Evolutionary conservation across 257 asterid genomes (phyloP).

Genomic region (Eucommia ulmoides): DNA sequence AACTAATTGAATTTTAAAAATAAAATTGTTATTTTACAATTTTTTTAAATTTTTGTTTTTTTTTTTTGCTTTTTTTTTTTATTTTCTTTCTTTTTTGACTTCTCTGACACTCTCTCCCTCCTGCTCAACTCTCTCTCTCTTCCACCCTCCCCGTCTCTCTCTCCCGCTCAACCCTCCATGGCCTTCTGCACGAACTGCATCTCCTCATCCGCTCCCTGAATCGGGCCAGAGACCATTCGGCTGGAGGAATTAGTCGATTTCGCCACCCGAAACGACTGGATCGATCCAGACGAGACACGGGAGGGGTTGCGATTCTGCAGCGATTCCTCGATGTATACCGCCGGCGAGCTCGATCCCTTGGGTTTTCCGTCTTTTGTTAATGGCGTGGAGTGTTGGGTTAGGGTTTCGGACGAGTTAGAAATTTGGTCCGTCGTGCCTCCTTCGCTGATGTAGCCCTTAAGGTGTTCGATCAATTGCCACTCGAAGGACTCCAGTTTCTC

Average conservation of each 20-base stretch:
- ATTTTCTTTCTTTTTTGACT: too few species aligned
- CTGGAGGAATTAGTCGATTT: constrained; percentile 11
- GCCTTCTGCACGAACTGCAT: constrained; percentile 27
- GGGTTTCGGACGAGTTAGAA: background rate
- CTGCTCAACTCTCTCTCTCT: too few species aligned
- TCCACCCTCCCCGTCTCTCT: too few species aligned
- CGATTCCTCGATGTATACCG: constrained; percentile 26
- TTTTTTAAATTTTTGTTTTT: too few species aligned
- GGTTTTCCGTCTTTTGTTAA: constrained; percentile 9
- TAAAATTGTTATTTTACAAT: too few species aligned
- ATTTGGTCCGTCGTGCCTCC: constrained; percentile 4
- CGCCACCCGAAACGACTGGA: constrained; percentile 19
- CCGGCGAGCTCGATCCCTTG: constrained; percentile 15
- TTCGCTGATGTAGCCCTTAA: constrained; percentile 38
- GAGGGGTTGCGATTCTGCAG: constrained; percentile 9
- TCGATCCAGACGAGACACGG: constrained; percentile 25
- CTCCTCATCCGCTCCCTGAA: constrained; percentile 25
- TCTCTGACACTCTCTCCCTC: too few species aligned
- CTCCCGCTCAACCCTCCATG: too few species aligned
- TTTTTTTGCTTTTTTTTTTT: too few species aligned
- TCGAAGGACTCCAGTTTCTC: constrained; percentile 40
- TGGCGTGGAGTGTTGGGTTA: constrained; percentile 19
- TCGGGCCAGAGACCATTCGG: background rate
- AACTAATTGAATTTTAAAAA: too few species aligned
- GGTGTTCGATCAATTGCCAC: constrained; percentile 20